phyloP scores from a whole-genome alignment of 441 rosid species.

The Cnidoscolus chayamansa region DNA sequence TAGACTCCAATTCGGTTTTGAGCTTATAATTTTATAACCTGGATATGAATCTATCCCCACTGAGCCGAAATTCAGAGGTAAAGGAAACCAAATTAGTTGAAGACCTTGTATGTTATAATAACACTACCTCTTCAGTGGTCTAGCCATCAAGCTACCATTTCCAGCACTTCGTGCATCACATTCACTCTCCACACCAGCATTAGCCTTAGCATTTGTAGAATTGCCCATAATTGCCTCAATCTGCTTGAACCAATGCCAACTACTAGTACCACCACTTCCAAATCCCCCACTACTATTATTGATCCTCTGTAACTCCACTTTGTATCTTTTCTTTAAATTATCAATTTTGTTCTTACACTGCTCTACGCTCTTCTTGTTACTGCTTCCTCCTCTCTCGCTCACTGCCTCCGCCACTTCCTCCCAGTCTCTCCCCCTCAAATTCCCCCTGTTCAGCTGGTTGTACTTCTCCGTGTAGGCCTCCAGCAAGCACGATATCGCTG shows the following conservation, averaged over 20 bases:
- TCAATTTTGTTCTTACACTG: conserved; percentile 96
- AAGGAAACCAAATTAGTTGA: background rate
- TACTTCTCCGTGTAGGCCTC: conserved; percentile 71
- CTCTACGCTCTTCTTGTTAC: conserved; percentile 74
- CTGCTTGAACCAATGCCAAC: conserved; percentile 92
- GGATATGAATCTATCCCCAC: too few species aligned
- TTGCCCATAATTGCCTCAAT: conserved; percentile 79
- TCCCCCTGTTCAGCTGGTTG: conserved; percentile 71
- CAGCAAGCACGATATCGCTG: conserved; percentile 64
- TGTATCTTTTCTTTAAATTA: conserved; percentile 80
- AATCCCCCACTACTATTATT: conserved; percentile 26
- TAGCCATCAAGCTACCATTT: conserved; percentile 27
- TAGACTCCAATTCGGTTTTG: too few species aligned
- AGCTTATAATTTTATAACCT: too few species aligned
- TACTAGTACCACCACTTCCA: conserved; percentile 50
- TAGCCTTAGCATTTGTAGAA: conserved; percentile 40
- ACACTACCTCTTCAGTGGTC: conserved; percentile 53
- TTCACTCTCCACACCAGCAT: conserved; percentile 18
- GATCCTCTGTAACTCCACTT: conserved; percentile 76
- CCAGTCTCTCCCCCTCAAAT: conserved; percentile 86
- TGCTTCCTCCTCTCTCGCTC: conserved; percentile 59
- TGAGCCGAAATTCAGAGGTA: too few species aligned
- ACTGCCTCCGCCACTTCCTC: conserved; percentile 84
- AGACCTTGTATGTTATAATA: too few species aligned
- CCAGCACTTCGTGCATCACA: conserved; percentile 30